Base-by-base conservation (phyloP, 2,329 filamentous ascomycete genomes). In the Talaromyces sp. region DNA sequence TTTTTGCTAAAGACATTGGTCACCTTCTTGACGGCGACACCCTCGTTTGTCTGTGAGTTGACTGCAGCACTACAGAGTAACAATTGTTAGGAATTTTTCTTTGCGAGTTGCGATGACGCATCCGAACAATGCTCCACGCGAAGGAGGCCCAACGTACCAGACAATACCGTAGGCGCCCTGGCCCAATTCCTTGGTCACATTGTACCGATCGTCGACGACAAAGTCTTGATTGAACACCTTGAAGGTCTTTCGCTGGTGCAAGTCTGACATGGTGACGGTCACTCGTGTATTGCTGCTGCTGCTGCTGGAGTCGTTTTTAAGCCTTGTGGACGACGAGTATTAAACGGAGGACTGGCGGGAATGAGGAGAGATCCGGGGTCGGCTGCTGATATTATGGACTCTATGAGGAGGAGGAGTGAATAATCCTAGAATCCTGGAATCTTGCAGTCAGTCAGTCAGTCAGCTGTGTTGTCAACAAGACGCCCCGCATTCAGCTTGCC, bases 1-100 rank as follows among this genome's bases (percentile, higher is more conserved):
- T 98, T 98, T 83, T 99, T 99, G 85, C 92, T 97, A 80, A 99
- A 99, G 71, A 99, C 94, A 90, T 99, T 99, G 82, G 95, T 99
- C 76, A 99, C 92, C 81, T 99, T 99, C 81, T 99, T 99, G 83
- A 99, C 95, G 71, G 95, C 95, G 65, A 99, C 93, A 47, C 94
- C 93, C 76, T 99, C 95, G 72, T 87, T 89, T 34, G 90, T 96
- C 77, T 92, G 87, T 75, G 87, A 89, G 83, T 98, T 97, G 68
- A 92, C 91, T 61, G 95, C 95, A 64, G 95, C 94, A 78, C 93
- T 96, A 75, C 66, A 60, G 10, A 28, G n/a, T 4, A 23, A 27
- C 10, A 36, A 30, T 23, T 27, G 31, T 62, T n/a, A 59, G 56
- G 30, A 23, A 23, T 7, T 57, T 23, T 23, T 23, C 23, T 23